Percentiles rank a stretch among this genome's conserved stretches.
Conservation (phyloP, 2,329 filamentous ascomycete species). For the Basipetospora sp. region DNA sequence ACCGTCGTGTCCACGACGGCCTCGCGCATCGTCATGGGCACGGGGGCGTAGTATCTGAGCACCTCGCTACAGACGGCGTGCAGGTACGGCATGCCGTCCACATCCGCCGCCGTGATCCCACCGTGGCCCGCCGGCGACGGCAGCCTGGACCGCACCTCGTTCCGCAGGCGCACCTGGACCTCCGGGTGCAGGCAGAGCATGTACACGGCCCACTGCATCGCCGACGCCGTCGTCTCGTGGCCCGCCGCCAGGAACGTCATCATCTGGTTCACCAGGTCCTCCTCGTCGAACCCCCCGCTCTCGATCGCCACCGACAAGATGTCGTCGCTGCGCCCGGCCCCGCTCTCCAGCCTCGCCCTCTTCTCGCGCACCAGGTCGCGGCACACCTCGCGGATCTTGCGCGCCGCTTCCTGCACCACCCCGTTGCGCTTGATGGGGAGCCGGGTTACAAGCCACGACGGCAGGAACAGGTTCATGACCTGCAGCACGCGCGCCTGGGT, state of each 20-base stretch:
- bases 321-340: slow-evolving; percentile 33
- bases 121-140: slow-evolving; percentile 28
- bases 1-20: slow-evolving; percentile 51
- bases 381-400: slow-evolving; percentile 1
- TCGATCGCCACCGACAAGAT: slow-evolving; percentile 70
- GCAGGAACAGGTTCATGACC: slow-evolving; percentile 47
- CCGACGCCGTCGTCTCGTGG: slow-evolving; percentile 28
- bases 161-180: slow-evolving; percentile 55
- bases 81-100: slow-evolving; percentile 66
- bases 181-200: slow-evolving; percentile 21
- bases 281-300: slow-evolving; percentile 61
- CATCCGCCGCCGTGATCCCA: slow-evolving; percentile 12
- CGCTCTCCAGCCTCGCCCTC: slow-evolving; percentile 32
- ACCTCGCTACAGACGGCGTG: slow-evolving; percentile 67
- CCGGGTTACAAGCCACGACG: slow-evolving; percentile 35
- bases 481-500: slow-evolving; percentile 38
- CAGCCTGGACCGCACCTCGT: slow-evolving; percentile 49
- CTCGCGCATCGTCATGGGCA: slow-evolving; percentile 55
- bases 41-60: slow-evolving; percentile 57
- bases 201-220: slow-evolving; percentile 27
- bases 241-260: slow-evolving; percentile 49
- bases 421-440: slow-evolving; percentile 59
- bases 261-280: slow-evolving; percentile 71
- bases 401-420: slow-evolving; percentile 29
- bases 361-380: slow-evolving; percentile 56